Conservation (phyloP, 2,329 filamentous ascomycete species). For the Pseudocercospora macadamiae region DNA sequence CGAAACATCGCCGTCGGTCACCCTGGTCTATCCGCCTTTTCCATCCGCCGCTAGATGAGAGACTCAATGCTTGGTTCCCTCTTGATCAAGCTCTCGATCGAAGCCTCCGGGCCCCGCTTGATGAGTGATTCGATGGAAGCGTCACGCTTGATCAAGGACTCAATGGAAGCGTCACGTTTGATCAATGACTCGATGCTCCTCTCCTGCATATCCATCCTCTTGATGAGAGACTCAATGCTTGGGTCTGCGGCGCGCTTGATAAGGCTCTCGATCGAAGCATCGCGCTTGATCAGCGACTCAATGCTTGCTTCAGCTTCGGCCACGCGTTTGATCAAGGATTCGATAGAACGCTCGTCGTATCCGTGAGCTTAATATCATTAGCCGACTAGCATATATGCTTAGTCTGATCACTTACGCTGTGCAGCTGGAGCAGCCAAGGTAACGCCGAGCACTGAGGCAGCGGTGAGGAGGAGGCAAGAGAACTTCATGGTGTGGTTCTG, state of each 20-base stretch:
- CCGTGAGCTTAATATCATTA: background rate
- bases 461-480: background rate
- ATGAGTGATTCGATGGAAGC: background rate
- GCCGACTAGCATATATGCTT: background rate
- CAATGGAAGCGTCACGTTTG: background rate
- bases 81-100: background rate
- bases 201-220: no score
- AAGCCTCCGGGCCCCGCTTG: background rate
- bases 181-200: background rate
- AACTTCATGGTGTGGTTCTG: background rate
- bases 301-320: constrained; percentile 2
- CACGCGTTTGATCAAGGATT: constrained; percentile 2
- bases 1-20: no score
- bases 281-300: constrained; percentile 1
- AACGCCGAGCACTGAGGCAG: background rate
- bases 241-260: background rate
- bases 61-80: background rate
- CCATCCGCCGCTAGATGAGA: background rate
- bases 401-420: background rate
- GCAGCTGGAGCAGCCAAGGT: background rate
- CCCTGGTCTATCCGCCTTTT: no score
- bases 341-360: background rate
- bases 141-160: background rate
- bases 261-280: background rate
- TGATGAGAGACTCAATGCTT: constrained; percentile 2